Evolutionary conservation across 1,284 basidiomycete species (phyloP), one percentile per base, ranked within the genome.

Genomic region (Ustilago cynodontis): DNA sequence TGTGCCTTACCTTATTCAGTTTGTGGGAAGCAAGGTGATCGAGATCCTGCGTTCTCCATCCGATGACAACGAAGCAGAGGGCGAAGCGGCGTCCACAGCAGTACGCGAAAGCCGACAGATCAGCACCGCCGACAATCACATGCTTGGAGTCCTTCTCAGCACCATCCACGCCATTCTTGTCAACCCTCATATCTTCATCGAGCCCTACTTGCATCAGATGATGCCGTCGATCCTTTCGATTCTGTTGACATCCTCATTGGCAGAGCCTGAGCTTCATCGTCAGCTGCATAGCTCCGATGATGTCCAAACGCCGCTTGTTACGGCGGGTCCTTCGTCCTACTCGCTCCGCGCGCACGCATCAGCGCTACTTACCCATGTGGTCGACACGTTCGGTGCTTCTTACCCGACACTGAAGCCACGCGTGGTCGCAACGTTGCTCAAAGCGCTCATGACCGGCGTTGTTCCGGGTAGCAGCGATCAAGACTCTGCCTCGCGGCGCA

Each of bases 171-270:
- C 80, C 9, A 66, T 85, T 49, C 70, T 85, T 29, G 64, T 75
- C 37, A 77, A 99, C 95, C 85, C 89, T 89, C 59, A 92, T 92
- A 2, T 99, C n/a, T 98, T 96, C 82, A 91, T 98, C 29, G 96
- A 99, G 87, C 96, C 95, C 16, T 70, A 96, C 93, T 89, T 99
- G 5, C 96, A 98, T 83, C 96, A 98, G 91, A 90, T 98, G 53
- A 90, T 99, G 13, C 95, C 95, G 0, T 92, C 95, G 0, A 90
- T 98, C 45, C 90, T 99, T 28, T 96, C 95, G 3, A 92, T 93
- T 71, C 90, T 98, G 55, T 89, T 98, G 8, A 93, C 96, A 65
- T 93, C 94, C 0, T 90, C 92, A 10, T 90, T 97, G 8, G 87
- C 88, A 86, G 57, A 60, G 50, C 65, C 67, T 10, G 65, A 74